These are phyloP conservation scores for Calocybe cyanea DNA, from an alignment of 768 basidiomycete species.

Conservation along the genomic window DNA sequence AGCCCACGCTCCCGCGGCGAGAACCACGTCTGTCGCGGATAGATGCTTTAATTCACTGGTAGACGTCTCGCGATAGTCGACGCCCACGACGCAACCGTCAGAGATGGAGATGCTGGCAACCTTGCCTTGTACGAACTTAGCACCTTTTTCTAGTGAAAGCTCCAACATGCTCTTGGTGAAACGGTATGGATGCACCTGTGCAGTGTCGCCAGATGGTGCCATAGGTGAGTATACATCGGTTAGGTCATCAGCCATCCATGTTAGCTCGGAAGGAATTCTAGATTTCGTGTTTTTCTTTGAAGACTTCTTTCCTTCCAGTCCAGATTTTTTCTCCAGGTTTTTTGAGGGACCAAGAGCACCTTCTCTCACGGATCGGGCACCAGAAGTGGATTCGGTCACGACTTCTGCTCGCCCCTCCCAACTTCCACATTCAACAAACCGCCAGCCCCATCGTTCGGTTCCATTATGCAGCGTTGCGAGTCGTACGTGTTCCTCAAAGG, in stretches of 20 bases:
- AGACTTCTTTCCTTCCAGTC: constrained; percentile 30
- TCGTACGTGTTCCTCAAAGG: constrained; percentile 69
- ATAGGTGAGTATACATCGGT: constrained; percentile 61
- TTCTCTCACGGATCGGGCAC: constrained; percentile 22
- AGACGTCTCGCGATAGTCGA: constrained; percentile 34
- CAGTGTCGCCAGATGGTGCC: constrained; percentile 54
- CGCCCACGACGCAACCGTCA: constrained; percentile 41
- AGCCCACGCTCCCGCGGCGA: constrained; percentile 90
- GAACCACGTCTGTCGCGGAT: constrained; percentile 63
- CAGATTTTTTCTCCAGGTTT: constrained; percentile 55
- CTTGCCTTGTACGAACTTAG: constrained; percentile 41
- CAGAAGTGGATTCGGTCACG: constrained; percentile 15
- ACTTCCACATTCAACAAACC: constrained; percentile 66
- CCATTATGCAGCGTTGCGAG: constrained; percentile 72
- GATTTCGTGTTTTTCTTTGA: constrained; percentile 21
- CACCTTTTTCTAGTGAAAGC: constrained; percentile 54
- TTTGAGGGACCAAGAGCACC: constrained; percentile 18
- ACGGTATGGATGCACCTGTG: constrained; percentile 73
- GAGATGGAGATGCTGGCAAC: constrained; percentile 40
- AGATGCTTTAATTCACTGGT: constrained; percentile 27
- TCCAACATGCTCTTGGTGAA: constrained; percentile 73
- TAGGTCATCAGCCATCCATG: constrained; percentile 53
- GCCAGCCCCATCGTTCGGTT: constrained; percentile 75
- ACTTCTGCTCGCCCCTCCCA: constrained; percentile 65
- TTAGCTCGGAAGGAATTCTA: constrained; percentile 46